phyloP scores from a whole-genome alignment of 306 rosid species.

The Citrullus mucosospermus region DNA sequence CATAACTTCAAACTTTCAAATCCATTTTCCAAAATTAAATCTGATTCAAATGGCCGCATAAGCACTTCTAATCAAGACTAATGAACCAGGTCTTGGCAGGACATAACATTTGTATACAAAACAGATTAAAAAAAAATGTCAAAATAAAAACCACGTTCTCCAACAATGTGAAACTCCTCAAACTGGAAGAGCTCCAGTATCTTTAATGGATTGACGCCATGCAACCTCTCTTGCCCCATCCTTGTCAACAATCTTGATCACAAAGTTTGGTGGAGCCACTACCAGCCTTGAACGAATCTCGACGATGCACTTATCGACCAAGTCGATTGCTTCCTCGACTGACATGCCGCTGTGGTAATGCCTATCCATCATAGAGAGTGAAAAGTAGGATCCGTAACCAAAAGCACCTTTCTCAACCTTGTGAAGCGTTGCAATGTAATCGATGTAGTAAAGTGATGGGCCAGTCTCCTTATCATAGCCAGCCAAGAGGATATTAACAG shows the following conservation, averaged over 20 bases:
- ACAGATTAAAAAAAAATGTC: neutral
- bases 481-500: conserved; percentile 77
- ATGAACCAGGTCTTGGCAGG: neutral
- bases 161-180: neutral
- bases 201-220: conserved; percentile 19
- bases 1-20: neutral
- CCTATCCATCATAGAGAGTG: conserved; percentile 90
- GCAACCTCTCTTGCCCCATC: conserved; percentile 84
- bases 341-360: conserved; percentile 78
- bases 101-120: neutral
- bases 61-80: neutral
- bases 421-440: conserved; percentile 89
- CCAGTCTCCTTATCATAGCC: conserved; percentile 84
- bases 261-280: conserved; percentile 11
- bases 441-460: conserved; percentile 72
- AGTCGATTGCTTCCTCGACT: conserved; percentile 57
- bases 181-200: neutral
- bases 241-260: conserved; percentile 88
- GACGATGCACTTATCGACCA: conserved; percentile 65
- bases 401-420: conserved; percentile 95
- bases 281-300: conserved; percentile 17
- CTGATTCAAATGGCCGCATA: neutral
- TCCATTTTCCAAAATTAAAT: neutral
- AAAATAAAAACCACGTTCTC: neutral
- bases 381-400: conserved; percentile 81